Evolutionary conservation across 768 basidiomycete species (phyloP).

Genomic region (Rhodotorula diobovata): DNA sequence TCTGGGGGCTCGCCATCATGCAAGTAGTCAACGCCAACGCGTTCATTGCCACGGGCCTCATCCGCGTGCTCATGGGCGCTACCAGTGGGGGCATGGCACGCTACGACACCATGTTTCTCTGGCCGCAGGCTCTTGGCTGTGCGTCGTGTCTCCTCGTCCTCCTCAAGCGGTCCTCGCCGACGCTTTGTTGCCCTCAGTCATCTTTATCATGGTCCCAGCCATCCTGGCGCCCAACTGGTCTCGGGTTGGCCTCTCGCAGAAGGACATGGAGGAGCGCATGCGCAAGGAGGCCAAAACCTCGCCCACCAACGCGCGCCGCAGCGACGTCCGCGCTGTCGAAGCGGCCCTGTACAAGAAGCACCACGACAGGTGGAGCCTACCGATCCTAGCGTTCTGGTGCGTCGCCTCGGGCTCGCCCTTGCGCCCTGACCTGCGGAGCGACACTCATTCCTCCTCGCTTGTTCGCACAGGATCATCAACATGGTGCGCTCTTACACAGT

Average conservation of each 20-base stretch:
- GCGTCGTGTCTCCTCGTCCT: not conserved
- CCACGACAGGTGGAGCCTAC: not conserved
- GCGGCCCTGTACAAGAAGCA: not conserved
- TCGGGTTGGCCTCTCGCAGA: not conserved
- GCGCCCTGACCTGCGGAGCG: not conserved
- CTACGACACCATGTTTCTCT: conserved; percentile 12
- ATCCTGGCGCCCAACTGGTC: conserved; percentile 8
- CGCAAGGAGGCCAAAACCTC: not conserved
- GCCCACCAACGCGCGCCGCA: not conserved
- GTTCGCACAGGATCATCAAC: not conserved
- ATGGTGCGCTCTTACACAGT: not conserved
- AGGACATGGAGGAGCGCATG: not conserved
- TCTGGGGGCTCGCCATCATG: conserved; percentile 16
- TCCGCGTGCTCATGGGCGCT: not conserved
- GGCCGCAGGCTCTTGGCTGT: conserved; percentile 14
- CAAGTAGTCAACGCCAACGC: conserved; percentile 8
- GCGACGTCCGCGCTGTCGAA: conserved; percentile 3
- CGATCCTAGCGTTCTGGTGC: not conserved
- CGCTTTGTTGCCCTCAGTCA: not conserved
- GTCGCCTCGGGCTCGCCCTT: not conserved
- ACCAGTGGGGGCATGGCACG: not conserved
- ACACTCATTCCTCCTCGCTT: too few relatives aligned
- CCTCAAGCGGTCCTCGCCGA: not conserved
- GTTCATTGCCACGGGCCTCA: not conserved
- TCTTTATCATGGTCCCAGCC: conserved; percentile 7